Evolutionary conservation across 1,284 basidiomycete genomes (phyloP).

Genomic region (Dichomitus squalens): DNA sequence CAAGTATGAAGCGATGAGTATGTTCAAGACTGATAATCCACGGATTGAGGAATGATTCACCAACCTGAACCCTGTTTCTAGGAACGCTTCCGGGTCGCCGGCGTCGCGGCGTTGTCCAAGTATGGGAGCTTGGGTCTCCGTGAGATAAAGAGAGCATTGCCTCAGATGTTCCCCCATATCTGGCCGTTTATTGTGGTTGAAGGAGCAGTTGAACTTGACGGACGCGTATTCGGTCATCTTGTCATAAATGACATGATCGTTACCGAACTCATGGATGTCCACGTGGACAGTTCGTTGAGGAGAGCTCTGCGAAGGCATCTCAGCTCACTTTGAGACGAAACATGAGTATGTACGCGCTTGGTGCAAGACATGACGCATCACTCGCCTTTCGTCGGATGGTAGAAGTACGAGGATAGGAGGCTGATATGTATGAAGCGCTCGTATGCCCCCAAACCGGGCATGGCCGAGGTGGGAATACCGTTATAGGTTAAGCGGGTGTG

Average conservation of each 20-base stretch:
- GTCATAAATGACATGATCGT: not conserved
- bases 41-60: too few species aligned
- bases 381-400: too few species aligned
- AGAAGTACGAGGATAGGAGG: too few species aligned
- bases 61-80: not conserved
- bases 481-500: too few species aligned
- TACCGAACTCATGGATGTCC: not conserved
- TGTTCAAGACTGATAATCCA: too few species aligned
- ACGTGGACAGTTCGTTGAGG: not conserved
- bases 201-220: conserved; percentile 4
- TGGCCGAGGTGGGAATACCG: too few species aligned
- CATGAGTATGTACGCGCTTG: too few species aligned
- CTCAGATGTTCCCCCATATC: not conserved
- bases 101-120: not conserved
- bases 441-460: too few species aligned
- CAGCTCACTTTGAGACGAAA: too few species aligned
- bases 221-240: not conserved
- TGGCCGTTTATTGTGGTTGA: not conserved
- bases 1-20: too few species aligned
- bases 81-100: not conserved
- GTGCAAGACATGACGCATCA: too few species aligned
- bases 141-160: not conserved
- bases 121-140: not conserved
- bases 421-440: too few species aligned
- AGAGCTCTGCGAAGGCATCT: not conserved